These are phyloP conservation scores for Talaromyces sp. DNA, from an alignment of 2,329 filamentous ascomycete species.

Conservation along the genomic window DNA sequence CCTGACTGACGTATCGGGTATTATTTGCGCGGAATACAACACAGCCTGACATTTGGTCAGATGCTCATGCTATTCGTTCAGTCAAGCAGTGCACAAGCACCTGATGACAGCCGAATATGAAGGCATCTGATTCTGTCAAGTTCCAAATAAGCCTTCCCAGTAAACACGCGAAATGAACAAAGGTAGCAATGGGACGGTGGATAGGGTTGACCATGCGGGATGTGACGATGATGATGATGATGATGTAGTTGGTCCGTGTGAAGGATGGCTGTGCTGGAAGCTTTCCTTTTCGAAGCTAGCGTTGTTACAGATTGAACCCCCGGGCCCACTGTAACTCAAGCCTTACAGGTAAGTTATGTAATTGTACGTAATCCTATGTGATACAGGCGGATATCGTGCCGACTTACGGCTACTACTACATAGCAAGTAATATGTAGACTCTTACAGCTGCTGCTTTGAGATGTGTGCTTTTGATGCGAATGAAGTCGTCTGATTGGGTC, in stretches of 20 bases:
- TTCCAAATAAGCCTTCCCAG: background rate
- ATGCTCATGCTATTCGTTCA: background rate
- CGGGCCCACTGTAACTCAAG: background rate
- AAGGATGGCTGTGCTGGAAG: conserved; percentile 12
- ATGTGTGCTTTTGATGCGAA: background rate
- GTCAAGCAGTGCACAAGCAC: background rate
- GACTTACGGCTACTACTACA: background rate
- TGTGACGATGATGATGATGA: conserved; percentile 14
- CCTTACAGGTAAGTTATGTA: background rate
- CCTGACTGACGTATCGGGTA: background rate
- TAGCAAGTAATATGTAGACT: too few relatives aligned
- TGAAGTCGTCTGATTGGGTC: background rate
- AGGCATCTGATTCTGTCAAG: background rate
- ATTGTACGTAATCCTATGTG: background rate
- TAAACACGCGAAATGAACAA: background rate
- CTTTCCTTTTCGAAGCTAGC: background rate
- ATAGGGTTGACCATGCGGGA: conserved; percentile 9
- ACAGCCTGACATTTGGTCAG: background rate
- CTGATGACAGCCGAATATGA: background rate
- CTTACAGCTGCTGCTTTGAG: background rate
- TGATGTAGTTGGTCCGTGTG: conserved; percentile 15
- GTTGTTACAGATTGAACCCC: background rate
- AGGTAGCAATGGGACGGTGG: background rate
- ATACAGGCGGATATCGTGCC: background rate
- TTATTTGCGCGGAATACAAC: background rate